Evolutionary conservation across 495 filamentous ascomycete species (phyloP).

Genomic region (Talaromyces wortmannii): DNA sequence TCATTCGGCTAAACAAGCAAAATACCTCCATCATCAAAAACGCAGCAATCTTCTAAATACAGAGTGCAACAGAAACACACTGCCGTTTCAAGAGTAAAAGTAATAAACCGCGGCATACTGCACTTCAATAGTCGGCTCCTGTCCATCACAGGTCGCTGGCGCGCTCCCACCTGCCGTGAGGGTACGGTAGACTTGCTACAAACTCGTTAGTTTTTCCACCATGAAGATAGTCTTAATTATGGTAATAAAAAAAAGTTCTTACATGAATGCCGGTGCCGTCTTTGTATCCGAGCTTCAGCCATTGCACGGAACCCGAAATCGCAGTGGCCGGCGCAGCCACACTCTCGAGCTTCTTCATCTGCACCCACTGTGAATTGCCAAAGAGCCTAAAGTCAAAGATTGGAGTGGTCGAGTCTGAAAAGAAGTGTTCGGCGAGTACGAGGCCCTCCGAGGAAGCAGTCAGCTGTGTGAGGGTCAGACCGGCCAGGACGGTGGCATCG

Average conservation of each 20-base stretch:
- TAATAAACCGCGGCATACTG: constrained; percentile 67
- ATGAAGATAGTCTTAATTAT: constrained; percentile 4
- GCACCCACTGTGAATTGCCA: constrained; percentile 27
- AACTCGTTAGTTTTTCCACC: constrained; percentile 5
- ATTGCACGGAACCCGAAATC: constrained; percentile 47
- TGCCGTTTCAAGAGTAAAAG: constrained; percentile 44
- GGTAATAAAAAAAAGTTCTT: constrained; percentile 4
- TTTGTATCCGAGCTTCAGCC: constrained; percentile 48
- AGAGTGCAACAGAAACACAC: too few species aligned
- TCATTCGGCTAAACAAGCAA: too few species aligned
- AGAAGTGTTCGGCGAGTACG: constrained; percentile 59
- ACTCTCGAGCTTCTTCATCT: constrained; percentile 34
- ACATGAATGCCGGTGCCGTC: constrained; percentile 41
- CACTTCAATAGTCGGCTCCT: constrained; percentile 35
- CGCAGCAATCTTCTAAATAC: too few species aligned
- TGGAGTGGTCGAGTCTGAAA: constrained; percentile 42
- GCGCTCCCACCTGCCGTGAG: constrained; percentile 56
- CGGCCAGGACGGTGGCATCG: constrained; percentile 23
- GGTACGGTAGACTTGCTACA: constrained; percentile 58
- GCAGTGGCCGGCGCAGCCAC: constrained; percentile 44
- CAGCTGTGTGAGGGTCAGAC: constrained; percentile 16
- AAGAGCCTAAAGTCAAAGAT: constrained; percentile 51
- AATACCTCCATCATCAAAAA: too few species aligned
- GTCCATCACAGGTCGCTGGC: constrained; percentile 36
- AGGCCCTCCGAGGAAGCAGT: constrained; percentile 14